phyloP scores from a whole-genome alignment of 805 yeast genomes.

The Candida maesae region DNA sequence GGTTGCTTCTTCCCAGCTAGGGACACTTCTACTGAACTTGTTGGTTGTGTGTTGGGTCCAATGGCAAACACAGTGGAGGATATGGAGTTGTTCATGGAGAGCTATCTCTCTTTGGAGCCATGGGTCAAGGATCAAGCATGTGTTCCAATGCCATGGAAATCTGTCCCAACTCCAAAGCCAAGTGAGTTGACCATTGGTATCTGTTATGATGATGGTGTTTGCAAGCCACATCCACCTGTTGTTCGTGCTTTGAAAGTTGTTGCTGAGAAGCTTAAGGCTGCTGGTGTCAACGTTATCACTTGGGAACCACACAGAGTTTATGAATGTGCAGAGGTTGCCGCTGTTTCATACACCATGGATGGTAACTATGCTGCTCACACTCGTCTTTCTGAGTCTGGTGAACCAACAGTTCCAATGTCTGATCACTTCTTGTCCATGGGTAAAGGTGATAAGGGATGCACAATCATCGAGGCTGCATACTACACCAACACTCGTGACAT shows the following conservation, averaged over 20 bases:
- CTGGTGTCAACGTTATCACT: slow-evolving; percentile 54
- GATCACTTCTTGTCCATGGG: slow-evolving; percentile 59
- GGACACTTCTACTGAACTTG: slow-evolving; percentile 3
- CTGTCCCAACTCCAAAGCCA: slow-evolving; percentile 33
- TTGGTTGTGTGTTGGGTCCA: slow-evolving; percentile 53
- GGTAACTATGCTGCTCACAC: slow-evolving; percentile 58
- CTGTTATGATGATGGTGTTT: slow-evolving; percentile 58
- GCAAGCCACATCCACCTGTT: slow-evolving; percentile 65
- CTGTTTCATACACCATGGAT: slow-evolving; percentile 56
- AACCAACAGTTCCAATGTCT: slow-evolving; percentile 64
- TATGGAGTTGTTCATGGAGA: slow-evolving; percentile 60
- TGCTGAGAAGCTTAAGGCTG: slow-evolving; percentile 49
- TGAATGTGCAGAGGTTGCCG: slow-evolving; percentile 55
- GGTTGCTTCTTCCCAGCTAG: slow-evolving; percentile 1
- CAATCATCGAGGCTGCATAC: slow-evolving; percentile 51
- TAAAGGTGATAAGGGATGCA: slow-evolving; percentile 45
- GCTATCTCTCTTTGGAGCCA: slow-evolving; percentile 47
- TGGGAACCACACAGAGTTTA: slow-evolving; percentile 56
- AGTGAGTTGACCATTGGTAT: slow-evolving; percentile 52
- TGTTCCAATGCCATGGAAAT: slow-evolving; percentile 38
- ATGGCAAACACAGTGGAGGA: slow-evolving; percentile 59
- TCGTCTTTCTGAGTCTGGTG: slow-evolving; percentile 57
- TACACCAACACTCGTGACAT: slow-evolving; percentile 53
- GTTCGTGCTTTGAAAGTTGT: slow-evolving; percentile 50
- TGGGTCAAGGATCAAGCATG: slow-evolving; percentile 37